phyloP scores from a whole-genome alignment of 2,329 filamentous ascomycete species.

The Ascomycota sp. region DNA sequence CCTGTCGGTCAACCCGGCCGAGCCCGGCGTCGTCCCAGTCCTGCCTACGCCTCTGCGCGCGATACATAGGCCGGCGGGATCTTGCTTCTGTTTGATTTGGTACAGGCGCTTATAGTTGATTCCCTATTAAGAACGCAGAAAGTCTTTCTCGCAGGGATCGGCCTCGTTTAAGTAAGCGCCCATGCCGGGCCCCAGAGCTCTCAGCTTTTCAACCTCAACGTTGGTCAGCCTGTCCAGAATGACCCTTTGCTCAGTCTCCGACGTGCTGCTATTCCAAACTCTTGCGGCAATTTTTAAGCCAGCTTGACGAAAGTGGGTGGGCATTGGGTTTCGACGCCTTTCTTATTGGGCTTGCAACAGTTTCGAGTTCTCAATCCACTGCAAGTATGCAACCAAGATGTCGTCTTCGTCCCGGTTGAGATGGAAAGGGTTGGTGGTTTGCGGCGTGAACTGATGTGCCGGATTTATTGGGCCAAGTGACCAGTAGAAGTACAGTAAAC shows the following conservation, averaged over 20 bases:
- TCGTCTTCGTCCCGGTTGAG: too few species aligned
- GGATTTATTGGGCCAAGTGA: too few species aligned
- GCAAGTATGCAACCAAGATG: too few species aligned
- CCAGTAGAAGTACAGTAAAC: too few species aligned
- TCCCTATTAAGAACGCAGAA: constrained; percentile 15
- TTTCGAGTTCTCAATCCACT: too few species aligned
- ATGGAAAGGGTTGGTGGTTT: too few species aligned
- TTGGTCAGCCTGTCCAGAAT: constrained; percentile 8
- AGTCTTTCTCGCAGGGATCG: constrained; percentile 14
- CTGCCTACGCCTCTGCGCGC: constrained; percentile 14
- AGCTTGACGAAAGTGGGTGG: too few species aligned
- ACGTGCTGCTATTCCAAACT: constrained; percentile 6
- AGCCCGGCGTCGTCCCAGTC: constrained; percentile 10
- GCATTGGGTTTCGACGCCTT: too few species aligned
- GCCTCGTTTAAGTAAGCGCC: constrained; percentile 12
- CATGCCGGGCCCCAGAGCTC: constrained; percentile 6
- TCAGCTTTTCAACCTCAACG: constrained; percentile 6
- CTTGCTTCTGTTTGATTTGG: constrained; percentile 13
- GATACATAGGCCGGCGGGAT: constrained; percentile 15
- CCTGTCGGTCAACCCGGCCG: constrained; percentile 1
- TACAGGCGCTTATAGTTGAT: constrained; percentile 13
- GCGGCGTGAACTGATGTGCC: too few species aligned
- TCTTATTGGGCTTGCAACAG: too few species aligned
- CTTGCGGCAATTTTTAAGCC: too few species aligned
- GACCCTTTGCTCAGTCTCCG: not conserved